Base-by-base conservation (phyloP, 208 protist species). In the Vickermania spadyakhi region DNA sequence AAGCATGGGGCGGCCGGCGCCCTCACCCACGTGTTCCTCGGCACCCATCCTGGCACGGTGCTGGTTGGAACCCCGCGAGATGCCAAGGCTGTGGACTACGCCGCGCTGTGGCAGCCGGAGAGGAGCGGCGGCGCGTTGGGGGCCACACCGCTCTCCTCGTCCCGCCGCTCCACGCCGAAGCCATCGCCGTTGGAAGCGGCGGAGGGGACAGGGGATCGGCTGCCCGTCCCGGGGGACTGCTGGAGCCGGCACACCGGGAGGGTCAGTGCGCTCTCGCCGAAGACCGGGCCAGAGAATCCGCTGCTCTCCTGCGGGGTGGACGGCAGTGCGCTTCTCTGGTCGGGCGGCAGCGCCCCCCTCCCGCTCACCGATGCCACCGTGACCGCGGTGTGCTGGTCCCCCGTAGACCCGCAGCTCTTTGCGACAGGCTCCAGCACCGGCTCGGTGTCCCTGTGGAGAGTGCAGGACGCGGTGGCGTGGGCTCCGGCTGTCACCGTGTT, bases 331-430 rank as follows among this genome's bases (percentile, higher is more conserved):
- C 36, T 45, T 7, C 36, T 45, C 11, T 45, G 36, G 36, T 18
- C 36, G 11, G 36, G 36, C 36, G 18, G 36, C 36, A 7, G 7
- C 36, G 36, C 18, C 18, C 36, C 36, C 11, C 36, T 45, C 11
- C 36, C 36, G 11, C 36, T 45, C 36, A 18, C 11, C 11, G 36
- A 64, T 25, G 36, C 79, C 1, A 57, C 72, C 26, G 77, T 84
- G n/a, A 82, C 70, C 21, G 74, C 68, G 29, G 54, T 87, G 31
- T 68, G 66, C 50, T 93, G 81, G 81, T 89, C 79, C 3, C 85
- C 85, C 31, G 80, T 77, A 52, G 62, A 77, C 61, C 56, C 77
- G 7, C 42, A 65, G 30, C 55, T 93, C 3, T 82, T 93, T 58
- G 81, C 79, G 21, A 81, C 79, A 21, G 85, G 79, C 1, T 81